A percentile compares a stretch with the other conserved stretches of the same genome.
Conservation (phyloP, 169 alveolate genomes). For the Babesia microti region DNA sequence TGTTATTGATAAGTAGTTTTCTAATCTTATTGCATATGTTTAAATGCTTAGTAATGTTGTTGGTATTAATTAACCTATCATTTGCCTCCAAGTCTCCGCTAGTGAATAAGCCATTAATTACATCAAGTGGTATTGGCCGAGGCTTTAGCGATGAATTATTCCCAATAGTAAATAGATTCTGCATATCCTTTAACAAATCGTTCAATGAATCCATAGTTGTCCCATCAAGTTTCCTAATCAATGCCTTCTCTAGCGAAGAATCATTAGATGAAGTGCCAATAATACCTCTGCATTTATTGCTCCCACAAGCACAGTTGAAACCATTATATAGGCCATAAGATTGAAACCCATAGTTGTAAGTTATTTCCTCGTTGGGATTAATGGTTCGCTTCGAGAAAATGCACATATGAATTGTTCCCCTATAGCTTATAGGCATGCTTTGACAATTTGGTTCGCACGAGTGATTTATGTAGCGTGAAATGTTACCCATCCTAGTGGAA, state of each 20-base stretch:
- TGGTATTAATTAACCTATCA: slow-evolving; percentile 7
- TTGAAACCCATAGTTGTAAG: slow-evolving; percentile 81
- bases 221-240: slow-evolving; percentile 13
- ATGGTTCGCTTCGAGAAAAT: slow-evolving; percentile 86
- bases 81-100: slow-evolving; percentile 38
- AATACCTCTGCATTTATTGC: slow-evolving; percentile 39
- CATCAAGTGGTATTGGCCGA: slow-evolving; percentile 39
- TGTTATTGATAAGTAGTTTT: slow-evolving; percentile 15
- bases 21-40: slow-evolving; percentile 3
- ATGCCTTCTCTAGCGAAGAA: slow-evolving; percentile 19
- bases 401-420: slow-evolving; percentile 89
- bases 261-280: slow-evolving; percentile 24
- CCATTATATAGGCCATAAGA: slow-evolving; percentile 46
- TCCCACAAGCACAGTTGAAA: slow-evolving; percentile 34
- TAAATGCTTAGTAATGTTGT: background rate
- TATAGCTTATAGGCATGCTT: slow-evolving; percentile 86
- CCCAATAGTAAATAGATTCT: slow-evolving; percentile 4
- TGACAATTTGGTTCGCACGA: slow-evolving; percentile 96
- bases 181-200: slow-evolving; percentile 26
- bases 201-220: slow-evolving; percentile 19
- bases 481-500: slow-evolving; percentile 88
- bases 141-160: slow-evolving; percentile 15
- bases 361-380: slow-evolving; percentile 85
- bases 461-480: slow-evolving; percentile 92
- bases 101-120: slow-evolving; percentile 38